These are phyloP conservation scores for Scytalidium lignicola DNA, from an alignment of 2,329 filamentous ascomycete species.

Conservation along the genomic window DNA sequence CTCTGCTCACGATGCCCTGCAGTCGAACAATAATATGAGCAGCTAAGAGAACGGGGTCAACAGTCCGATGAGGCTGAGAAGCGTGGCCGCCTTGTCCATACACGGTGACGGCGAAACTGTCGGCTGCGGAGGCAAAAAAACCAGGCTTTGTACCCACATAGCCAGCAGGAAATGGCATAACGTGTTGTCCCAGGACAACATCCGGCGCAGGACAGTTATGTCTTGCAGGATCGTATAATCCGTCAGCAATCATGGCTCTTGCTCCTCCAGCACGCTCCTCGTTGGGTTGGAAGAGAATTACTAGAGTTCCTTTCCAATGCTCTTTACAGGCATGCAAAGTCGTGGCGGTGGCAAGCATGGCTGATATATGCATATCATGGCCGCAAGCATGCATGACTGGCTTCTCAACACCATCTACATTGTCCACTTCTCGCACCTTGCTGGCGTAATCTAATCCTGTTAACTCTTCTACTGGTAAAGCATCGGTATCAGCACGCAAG, in stretches of 20 bases:
- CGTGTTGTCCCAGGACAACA: constrained; percentile 50
- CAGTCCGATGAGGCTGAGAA: constrained; percentile 33
- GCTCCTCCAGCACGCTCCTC: constrained; percentile 62
- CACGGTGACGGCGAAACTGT: constrained; percentile 32
- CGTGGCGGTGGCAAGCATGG: constrained; percentile 49
- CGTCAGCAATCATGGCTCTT: constrained; percentile 56
- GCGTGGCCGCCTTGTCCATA: constrained; percentile 40
- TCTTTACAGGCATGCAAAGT: constrained; percentile 37
- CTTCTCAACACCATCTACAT: constrained; percentile 34
- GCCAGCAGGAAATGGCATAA: constrained; percentile 36
- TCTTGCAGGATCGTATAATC: constrained; percentile 42
- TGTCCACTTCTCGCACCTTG: constrained; percentile 32
- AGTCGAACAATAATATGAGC: constrained; percentile 34
- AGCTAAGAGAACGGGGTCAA: constrained; percentile 43
- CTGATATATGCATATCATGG: constrained; percentile 60
- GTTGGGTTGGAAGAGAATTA: constrained; percentile 62
- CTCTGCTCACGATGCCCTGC: constrained; percentile 34
- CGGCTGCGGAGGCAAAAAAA: constrained; percentile 29
- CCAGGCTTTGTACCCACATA: constrained; percentile 29
- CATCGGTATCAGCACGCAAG: constrained; percentile 44
- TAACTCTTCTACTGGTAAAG: constrained; percentile 40
- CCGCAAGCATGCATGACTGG: constrained; percentile 66
- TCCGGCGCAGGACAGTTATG: constrained; percentile 49
- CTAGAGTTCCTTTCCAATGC: constrained; percentile 57
- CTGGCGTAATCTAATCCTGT: constrained; percentile 44